Evolutionary conservation across 345 rosid genomes (phyloP), one percentile per base, ranked within the genome.

Genomic region (Boechera divaricarpa): DNA sequence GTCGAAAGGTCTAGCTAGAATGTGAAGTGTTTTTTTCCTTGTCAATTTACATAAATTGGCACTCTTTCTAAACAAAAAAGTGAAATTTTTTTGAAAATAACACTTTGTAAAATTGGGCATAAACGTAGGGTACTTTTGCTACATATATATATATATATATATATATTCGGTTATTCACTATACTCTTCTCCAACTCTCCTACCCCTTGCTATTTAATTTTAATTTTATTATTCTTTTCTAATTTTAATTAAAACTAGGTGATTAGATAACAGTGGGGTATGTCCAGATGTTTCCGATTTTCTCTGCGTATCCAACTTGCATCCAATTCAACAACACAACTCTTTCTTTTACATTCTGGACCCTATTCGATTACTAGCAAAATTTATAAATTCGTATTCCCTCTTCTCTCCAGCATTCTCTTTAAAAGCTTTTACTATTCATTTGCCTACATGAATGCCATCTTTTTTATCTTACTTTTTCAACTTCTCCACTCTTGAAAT

Each of bases 261-360:
- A 33, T 3, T 33, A 33, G 24, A 21, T 21, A 21, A 21, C 24
- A 21, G 24, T 21, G 24, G 24, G 24, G 24, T 21, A 21, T 32
- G 83, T 85, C 98, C 98, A 28, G 29, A 28, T 0, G 29, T 87
- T 87, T 39, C 92, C 87, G 16, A 92, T 92, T 79, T 92, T 94
- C 85, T 94, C 97, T n/a, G 97, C 36, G 7, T 33, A 33, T 5
- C 7, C 7, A 33, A 33, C 36, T 6, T 33, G 36, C 63, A 62
- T 65, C 59, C 45, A 67, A 47, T 24, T 15, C 36, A 49, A 32
- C 29, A 18, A 44, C 48, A 66, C 51, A 63, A 26, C 53, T 44
- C 15, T 42, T 18, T 61, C 10, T 51, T 41, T 42, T 16, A 69
- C 16, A 52, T 24, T 31, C 63, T 35, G 38, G 10, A 51, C 31